Base-by-base conservation (phyloP, 2,329 filamentous ascomycete species). In the Hymenoscyphus linearis region DNA sequence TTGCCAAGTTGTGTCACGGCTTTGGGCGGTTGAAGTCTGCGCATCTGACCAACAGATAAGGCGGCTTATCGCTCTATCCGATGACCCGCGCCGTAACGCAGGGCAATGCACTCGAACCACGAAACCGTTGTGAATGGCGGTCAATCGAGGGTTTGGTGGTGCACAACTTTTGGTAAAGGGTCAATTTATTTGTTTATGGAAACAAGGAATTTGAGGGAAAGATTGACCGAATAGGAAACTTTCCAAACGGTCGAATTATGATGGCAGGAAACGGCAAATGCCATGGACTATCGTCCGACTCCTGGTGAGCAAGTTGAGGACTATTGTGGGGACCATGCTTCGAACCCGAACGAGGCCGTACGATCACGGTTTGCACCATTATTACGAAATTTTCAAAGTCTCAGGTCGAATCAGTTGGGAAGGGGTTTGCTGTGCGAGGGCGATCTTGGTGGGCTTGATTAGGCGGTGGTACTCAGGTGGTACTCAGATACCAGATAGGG, bases 1-100 rank as follows among this genome's bases (percentile, higher is more conserved):
- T 50, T 50, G 18, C 44, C 44, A 50, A 50, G 44, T 50, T 25
- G 25, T 57, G 22, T 61, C 54, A 44, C 53, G 60, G 53, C 52
- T 59, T 62, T 13, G 18, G 18, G 22, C 53, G 54, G 55, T 27
- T 44, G 35, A 59, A 34, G 18, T 53, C 34, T 57, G 18, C 40
- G 31, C 40, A 50, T 35, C 55, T 60, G 36, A 54, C 60, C 56
- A 60, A 62, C 55, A 55, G 52, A 61, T 62, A 64, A 57, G 57
- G 55, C 47, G 57, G 55, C 47, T 56, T 63, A 61, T 63, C 53
- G 59, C 53, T 54, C 44, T 25, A 16, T 44, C 53, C 55, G 52
- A 54, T 60, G 56, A 63, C 62, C 62, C 31, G 59, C 47, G 56
- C 59, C 59, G 26, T 5, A 18, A 26, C 40, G 36, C 18, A 60